These are phyloP conservation scores for Smallanthus sonchifolius DNA, from an alignment of 129 eudicot species.

Conservation along the genomic window DNA sequence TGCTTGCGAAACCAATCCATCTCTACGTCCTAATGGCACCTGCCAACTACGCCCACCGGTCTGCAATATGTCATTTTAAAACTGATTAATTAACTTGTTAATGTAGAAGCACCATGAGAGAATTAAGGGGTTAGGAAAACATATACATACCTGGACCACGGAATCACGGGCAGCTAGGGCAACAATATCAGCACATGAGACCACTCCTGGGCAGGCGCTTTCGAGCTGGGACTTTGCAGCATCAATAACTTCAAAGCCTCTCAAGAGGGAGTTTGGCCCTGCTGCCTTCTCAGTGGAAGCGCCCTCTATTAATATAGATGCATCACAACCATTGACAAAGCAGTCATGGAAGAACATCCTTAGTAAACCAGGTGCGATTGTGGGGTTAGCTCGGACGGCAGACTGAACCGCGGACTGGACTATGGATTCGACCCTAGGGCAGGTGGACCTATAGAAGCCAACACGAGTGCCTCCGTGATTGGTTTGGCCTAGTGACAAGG, in stretches of 20 bases:
- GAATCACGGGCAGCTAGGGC: slow-evolving; percentile 83
- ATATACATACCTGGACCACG: slow-evolving; percentile 48
- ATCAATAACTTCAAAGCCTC: slow-evolving; percentile 85
- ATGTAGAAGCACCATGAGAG: not conserved
- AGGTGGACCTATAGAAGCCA: slow-evolving; percentile 41
- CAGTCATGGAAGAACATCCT: slow-evolving; percentile 73
- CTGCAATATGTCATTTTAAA: slow-evolving; percentile 23
- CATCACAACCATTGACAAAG: slow-evolving; percentile 82
- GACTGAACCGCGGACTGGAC: slow-evolving; percentile 46
- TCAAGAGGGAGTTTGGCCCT: slow-evolving; percentile 51
- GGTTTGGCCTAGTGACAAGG: slow-evolving; percentile 37
- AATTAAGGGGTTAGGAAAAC: not conserved
- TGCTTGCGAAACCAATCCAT: slow-evolving; percentile 60
- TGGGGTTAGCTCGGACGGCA: slow-evolving; percentile 35
- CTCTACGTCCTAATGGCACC: slow-evolving; percentile 64
- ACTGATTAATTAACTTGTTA: not conserved
- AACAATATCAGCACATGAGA: slow-evolving; percentile 84
- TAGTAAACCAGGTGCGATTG: slow-evolving; percentile 58
- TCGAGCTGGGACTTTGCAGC: slow-evolving; percentile 68
- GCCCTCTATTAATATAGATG: slow-evolving; percentile 67
- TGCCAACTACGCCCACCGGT: slow-evolving; percentile 43
- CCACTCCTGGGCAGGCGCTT: slow-evolving; percentile 57
- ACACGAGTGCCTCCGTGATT: slow-evolving; percentile 35
- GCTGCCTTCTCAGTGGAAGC: slow-evolving; percentile 53
- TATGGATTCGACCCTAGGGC: slow-evolving; percentile 54